These are phyloP conservation scores for Populus hybrid DNA, from an alignment of 441 rosid species.

Conservation along the genomic window DNA sequence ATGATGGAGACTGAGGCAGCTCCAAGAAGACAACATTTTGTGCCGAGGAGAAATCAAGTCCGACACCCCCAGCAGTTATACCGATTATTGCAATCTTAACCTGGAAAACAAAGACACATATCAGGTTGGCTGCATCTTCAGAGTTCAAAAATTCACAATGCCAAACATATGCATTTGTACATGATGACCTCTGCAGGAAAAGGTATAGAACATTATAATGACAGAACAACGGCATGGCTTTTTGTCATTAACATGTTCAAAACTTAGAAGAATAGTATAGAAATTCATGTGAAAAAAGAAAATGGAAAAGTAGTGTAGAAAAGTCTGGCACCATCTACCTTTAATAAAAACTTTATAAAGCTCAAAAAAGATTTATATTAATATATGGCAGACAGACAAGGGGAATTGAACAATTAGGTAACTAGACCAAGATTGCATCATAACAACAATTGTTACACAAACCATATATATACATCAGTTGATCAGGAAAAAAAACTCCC, in stretches of 20 bases:
- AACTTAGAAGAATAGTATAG: not conserved
- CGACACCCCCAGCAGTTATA: constrained; percentile 91
- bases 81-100: constrained; percentile 89
- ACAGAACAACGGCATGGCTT: not conserved
- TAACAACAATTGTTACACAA: not conserved
- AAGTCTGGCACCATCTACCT: not conserved
- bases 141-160: not conserved
- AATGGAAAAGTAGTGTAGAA: not conserved
- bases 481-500: not conserved
- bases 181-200: not conserved
- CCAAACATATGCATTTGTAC: not conserved
- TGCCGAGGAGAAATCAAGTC: constrained; percentile 92
- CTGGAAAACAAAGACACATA: constrained; percentile 34
- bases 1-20: constrained; percentile 81
- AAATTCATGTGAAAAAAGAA: not conserved
- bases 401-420: not conserved
- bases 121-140: constrained; percentile 1
- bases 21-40: constrained; percentile 89
- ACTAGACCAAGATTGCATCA: not conserved
- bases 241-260: not conserved
- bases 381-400: not conserved
- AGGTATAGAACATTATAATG: not conserved
- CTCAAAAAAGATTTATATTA: not conserved
- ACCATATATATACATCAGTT: too few relatives aligned
- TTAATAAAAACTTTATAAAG: not conserved